These are phyloP conservation scores for Leccinum colubrinum DNA, from an alignment of 1,284 basidiomycete genomes.

Conservation along the genomic window DNA sequence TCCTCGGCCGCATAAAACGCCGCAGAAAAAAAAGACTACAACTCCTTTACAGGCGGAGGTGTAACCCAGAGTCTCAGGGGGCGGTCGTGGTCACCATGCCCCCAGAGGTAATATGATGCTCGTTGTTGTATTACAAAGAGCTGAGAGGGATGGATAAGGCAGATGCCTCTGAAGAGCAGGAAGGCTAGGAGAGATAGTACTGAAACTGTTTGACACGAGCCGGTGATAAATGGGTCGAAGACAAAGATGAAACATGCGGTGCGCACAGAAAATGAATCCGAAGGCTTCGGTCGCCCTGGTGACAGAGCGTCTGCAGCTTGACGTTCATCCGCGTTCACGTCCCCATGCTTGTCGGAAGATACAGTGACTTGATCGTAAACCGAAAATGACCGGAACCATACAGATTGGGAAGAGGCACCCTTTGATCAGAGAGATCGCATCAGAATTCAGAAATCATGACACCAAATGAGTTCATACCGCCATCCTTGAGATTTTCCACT, in stretches of 20 bases:
- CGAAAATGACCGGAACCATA: no score
- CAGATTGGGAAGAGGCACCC: no score
- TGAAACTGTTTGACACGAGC: constrained; percentile 19
- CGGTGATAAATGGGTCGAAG: not conserved
- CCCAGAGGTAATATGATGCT: constrained; percentile 35
- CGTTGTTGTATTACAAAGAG: constrained; percentile 30
- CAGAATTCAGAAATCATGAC: no score
- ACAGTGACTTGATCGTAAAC: no score
- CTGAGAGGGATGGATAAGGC: constrained; percentile 28
- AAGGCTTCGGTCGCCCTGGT: no score
- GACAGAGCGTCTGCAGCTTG: no score
- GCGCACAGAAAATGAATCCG: constrained; percentile 45
- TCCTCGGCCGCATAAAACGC: not conserved
- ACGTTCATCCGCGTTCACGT: no score
- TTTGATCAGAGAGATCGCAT: no score
- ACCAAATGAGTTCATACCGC: no score
- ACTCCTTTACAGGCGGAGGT: not conserved
- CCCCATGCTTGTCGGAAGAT: no score
- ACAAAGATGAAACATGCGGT: not conserved
- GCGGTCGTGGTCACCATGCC: constrained; percentile 23
- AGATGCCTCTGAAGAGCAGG: constrained; percentile 29
- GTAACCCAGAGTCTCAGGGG: constrained; percentile 33
- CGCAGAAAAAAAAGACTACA: not conserved
- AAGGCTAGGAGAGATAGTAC: constrained; percentile 28
- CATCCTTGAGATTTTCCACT: no score